Conservation (phyloP, 2,329 filamentous ascomycete species). For the Talaromyces piceae region DNA sequence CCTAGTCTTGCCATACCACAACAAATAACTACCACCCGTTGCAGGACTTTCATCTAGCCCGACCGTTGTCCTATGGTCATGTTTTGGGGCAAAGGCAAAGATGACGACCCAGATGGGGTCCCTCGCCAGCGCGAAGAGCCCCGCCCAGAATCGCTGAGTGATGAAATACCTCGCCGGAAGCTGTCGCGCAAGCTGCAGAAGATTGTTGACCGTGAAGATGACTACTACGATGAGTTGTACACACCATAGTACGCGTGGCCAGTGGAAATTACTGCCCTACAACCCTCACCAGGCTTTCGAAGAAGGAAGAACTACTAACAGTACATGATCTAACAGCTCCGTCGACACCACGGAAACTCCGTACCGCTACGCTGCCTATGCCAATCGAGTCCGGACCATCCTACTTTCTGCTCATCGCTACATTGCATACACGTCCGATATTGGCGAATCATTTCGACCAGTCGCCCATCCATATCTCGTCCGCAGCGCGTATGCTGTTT, state of each 20-base stretch:
- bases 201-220: constrained; percentile 56
- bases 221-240: constrained; percentile 68
- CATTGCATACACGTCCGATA: constrained; percentile 92
- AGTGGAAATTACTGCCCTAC: background rate
- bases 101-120: constrained; percentile 8
- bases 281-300: background rate
- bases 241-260: constrained; percentile 62
- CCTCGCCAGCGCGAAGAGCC: constrained; percentile 23
- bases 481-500: constrained; percentile 76
- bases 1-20: background rate
- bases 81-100: constrained; percentile 26
- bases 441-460: constrained; percentile 92
- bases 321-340: constrained; percentile 41
- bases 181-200: constrained; percentile 50
- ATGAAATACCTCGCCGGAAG: constrained; percentile 43
- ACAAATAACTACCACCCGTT: background rate
- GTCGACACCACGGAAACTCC: constrained; percentile 76
- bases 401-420: constrained; percentile 88
- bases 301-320: background rate
- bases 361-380: constrained; percentile 89
- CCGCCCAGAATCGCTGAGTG: constrained; percentile 15
- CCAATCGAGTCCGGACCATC: constrained; percentile 74
- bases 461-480: constrained; percentile 81
- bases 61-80: constrained; percentile 15
- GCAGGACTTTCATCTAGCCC: background rate